Conservation (phyloP, 768 basidiomycete genomes). For the Rhizopogon vulgaris region DNA sequence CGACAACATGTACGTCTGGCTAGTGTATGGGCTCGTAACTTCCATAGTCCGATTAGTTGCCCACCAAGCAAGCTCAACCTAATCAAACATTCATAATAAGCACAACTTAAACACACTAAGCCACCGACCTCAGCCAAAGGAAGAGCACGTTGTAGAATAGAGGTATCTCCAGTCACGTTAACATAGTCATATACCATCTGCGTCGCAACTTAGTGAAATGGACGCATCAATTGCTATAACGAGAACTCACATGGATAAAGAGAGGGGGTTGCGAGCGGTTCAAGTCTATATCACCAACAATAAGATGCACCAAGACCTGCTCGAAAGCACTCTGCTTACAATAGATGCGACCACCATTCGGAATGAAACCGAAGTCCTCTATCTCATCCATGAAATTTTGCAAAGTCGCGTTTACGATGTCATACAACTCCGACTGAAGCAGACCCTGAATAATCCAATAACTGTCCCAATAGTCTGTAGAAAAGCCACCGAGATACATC, state of each 20-base stretch:
- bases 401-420: constrained; percentile 68
- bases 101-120: background rate
- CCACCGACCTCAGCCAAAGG: constrained; percentile 68
- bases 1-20: constrained; percentile 57
- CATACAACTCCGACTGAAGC: constrained; percentile 71
- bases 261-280: constrained; percentile 91
- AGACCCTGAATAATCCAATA: constrained; percentile 89
- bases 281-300: constrained; percentile 43
- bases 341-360: constrained; percentile 91
- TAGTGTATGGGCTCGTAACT: constrained; percentile 67
- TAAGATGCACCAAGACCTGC: background rate
- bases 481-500: constrained; percentile 1
- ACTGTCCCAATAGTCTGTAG: constrained; percentile 55
- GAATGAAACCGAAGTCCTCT: constrained; percentile 80
- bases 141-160: constrained; percentile 75
- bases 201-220: background rate
- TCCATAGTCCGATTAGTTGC: constrained; percentile 58
- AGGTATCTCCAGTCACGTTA: constrained; percentile 57
- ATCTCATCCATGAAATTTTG: constrained; percentile 97
- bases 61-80: constrained; percentile 89
- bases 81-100: background rate
- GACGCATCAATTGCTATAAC: background rate
- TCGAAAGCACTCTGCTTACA: constrained; percentile 36
- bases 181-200: constrained; percentile 92
- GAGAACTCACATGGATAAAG: constrained; percentile 61